A percentile compares a stretch with the other conserved stretches of the same genome.
These are phyloP conservation scores for Auriscalpium microsporum DNA, from an alignment of 768 basidiomycete species.

Conservation along the genomic window DNA sequence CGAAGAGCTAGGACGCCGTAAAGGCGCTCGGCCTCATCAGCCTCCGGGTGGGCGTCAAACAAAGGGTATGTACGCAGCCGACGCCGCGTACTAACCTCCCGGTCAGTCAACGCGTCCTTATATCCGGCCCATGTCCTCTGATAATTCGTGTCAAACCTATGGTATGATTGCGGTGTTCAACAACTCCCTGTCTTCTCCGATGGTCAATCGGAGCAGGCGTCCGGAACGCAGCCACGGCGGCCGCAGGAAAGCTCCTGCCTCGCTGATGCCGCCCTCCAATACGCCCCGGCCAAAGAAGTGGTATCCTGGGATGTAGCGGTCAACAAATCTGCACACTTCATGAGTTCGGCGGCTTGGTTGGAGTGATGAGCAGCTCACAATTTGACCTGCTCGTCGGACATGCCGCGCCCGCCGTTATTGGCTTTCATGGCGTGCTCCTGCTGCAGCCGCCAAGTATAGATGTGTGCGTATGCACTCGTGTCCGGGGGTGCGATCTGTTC, in stretches of 20 bases:
- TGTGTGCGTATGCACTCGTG: constrained; percentile 34
- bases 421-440: constrained; percentile 90
- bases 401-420: constrained; percentile 75
- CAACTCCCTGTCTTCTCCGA: constrained; percentile 48
- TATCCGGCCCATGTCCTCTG: too few species aligned
- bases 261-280: constrained; percentile 21
- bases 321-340: constrained; percentile 55
- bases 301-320: constrained; percentile 92
- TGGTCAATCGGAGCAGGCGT: constrained; percentile 34
- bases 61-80: too few species aligned
- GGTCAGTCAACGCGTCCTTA: too few species aligned
- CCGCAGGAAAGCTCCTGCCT: constrained; percentile 8
- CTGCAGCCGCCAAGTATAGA: constrained; percentile 84
- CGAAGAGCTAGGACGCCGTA: too few species aligned
- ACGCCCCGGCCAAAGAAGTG: constrained; percentile 73
- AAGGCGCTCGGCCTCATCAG: too few species aligned
- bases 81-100: too few species aligned
- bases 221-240: constrained; percentile 34
- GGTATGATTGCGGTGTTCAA: constrained; percentile 15
- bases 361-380: constrained; percentile 20
- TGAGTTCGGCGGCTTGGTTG: not conserved
- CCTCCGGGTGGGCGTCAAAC: too few species aligned
- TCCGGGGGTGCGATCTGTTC: constrained; percentile 32
- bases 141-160: too few species aligned
- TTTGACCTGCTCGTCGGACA: constrained; percentile 76